Base-by-base conservation (phyloP, 1,284 basidiomycete species). In the Sporisorium sorghi region DNA sequence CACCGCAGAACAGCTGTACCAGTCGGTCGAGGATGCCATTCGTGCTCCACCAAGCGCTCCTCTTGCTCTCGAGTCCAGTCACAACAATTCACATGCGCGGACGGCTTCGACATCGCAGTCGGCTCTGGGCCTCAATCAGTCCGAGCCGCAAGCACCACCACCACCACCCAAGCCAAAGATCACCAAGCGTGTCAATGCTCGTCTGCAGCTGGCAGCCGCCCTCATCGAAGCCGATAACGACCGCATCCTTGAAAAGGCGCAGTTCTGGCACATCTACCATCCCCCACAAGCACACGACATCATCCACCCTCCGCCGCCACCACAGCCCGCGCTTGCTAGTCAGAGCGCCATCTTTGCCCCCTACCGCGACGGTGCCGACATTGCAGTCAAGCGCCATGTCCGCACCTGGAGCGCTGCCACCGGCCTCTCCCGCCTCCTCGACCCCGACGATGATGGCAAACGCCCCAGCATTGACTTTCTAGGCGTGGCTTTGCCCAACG, bases 161-260 rank as follows among this genome's bases (percentile, higher is more conserved):
- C 49, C 58, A 46, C 39, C 64, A n/a, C 44, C 55, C 5, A 58
- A 58, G 19, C 67, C 67, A 19, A 72, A 71, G 47, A 69, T 80
- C 48, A 69, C 74, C 26, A 80, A 80, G 32, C 68, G 73, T n/a
- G 55, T 73, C 58, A 79, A 79, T 39, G 77, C 77, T 28, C 71
- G 77, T 43, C 72, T 79, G 10, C 80, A 82, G 56, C 74, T 82
- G 10, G 82, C 82, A 28, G 82, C 82, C 5, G 82, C 82, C 9
- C 76, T 84, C 33, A 76, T 84, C 56, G 82, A 84, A 48, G 80
- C 80, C 5, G 82, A 84, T 76, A 84, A 84, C 53, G 80, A 82
- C 2, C 55, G 72, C 10, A 79, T 83, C 46, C 50, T 69, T 24
- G 60, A 55, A 50, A 79, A 72, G 24, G 71, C 73, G 2, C 69